Conservation (phyloP, 202 grass and related monocot genomes). For the Hordeum pubiflorum region DNA sequence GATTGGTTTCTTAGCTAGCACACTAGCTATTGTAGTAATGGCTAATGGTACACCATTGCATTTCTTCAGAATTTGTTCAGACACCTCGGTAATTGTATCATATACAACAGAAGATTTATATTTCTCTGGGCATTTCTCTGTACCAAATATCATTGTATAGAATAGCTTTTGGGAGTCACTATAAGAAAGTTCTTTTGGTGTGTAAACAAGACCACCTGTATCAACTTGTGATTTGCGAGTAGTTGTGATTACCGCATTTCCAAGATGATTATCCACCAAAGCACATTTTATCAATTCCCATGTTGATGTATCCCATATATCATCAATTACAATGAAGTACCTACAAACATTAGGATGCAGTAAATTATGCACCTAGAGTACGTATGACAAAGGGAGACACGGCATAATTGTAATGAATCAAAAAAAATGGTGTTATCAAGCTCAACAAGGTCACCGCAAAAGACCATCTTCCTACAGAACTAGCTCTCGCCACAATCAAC, state of each 20-base stretch:
- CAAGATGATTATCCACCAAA: background rate
- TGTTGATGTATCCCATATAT: background rate
- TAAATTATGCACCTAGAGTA: no score
- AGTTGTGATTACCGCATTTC: background rate
- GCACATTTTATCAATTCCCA: background rate
- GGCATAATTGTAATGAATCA: no score
- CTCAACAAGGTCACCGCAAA: no score
- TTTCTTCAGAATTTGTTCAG: background rate
- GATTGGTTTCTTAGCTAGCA: background rate
- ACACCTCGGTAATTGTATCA: background rate
- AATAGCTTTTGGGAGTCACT: background rate
- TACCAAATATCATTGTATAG: background rate
- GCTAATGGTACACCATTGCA: background rate
- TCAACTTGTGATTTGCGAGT: background rate
- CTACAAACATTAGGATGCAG: background rate
- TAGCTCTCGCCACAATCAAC: no score
- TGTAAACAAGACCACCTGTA: background rate
- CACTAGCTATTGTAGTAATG: background rate
- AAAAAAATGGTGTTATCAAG: no score
- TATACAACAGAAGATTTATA: background rate
- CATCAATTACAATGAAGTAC: background rate
- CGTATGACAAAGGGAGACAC: no score
- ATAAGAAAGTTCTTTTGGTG: background rate
- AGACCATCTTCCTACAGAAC: no score
- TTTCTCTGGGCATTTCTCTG: background rate